Base-by-base conservation (phyloP, 208 protist species). In the Leishmania mexicana region DNA sequence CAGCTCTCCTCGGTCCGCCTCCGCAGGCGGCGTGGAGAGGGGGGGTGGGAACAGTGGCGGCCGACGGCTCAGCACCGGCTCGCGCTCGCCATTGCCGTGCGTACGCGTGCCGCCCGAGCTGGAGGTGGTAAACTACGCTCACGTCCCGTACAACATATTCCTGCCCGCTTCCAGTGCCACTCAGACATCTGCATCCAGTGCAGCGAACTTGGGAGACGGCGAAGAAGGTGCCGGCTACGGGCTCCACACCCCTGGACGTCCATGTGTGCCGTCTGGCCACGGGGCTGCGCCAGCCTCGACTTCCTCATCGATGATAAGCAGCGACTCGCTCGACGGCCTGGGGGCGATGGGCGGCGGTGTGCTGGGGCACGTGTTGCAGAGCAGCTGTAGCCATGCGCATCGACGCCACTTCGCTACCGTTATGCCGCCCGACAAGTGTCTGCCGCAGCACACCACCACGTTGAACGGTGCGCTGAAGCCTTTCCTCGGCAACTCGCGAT, bases 141-240 rank as follows among this genome's bases (percentile, higher is more conserved):
- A 93, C 53, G 79, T 93, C 31, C 90, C 90, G 38, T 81, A 92
- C 80, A 64, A 87, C n/a, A 78, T 93, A 57, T 85, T 94, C 35
- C 54, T 79, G 21, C 70, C 71, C 7, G 49, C 81, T 57, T 40
- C 76, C 45, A 31, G 79, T 28, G 74, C 19, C 21, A 19, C 64
- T 42, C 70, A 15, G 7, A 24, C 35, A 21, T 19, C 40, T 11
- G 19, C 8, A 45, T 2, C 3, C 3, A 51, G 42, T 8, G 70
- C 42, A 51, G 45, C 24, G 28, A 51, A 40, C 21, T 28, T 51
- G 70, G 47, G 24, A 53, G 47, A 74, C 42, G 13, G 70, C 28
- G 47, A 8, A 6, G 45, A 74, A 38, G 28, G 70, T 28, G 42
- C 54, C 45, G 24, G 40, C 19, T 13, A 54, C 28, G 45, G n/a